Conservation (phyloP, 1,284 basidiomycete genomes). For the Inonotus obliquus region DNA sequence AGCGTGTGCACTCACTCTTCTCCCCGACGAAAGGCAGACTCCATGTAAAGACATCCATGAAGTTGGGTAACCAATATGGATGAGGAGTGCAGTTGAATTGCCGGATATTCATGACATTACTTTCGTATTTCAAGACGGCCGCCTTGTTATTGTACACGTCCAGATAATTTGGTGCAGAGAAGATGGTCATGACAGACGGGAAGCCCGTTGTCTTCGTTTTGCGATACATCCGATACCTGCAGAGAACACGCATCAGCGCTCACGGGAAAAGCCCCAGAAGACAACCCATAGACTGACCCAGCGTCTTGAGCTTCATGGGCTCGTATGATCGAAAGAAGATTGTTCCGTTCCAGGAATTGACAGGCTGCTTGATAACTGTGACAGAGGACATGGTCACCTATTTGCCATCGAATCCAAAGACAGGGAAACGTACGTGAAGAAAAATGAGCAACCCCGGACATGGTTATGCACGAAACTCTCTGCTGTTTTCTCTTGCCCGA, state of each 20-base stretch:
- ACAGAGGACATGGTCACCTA: constrained; percentile 12
- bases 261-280: background rate
- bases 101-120: constrained; percentile 93
- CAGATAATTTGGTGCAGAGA: constrained; percentile 93
- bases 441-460: constrained; percentile 93
- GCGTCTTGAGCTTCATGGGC: constrained; percentile 96
- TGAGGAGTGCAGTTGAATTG: constrained; percentile 96
- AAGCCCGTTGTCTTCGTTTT: constrained; percentile 92
- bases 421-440: constrained; percentile 71
- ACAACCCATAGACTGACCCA: constrained; percentile 48
- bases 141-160: constrained; percentile 98
- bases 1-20: constrained; percentile 65
- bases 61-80: constrained; percentile 93
- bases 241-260: background rate
- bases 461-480: constrained; percentile 91
- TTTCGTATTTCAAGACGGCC: constrained; percentile 94
- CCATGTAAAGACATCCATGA: constrained; percentile 95
- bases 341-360: constrained; percentile 91
- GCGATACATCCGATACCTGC: constrained; percentile 92
- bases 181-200: constrained; percentile 96
- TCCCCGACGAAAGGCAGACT: constrained; percentile 89
- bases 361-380: constrained; percentile 88
- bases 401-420: background rate
- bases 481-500: constrained; percentile 84
- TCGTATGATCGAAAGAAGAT: constrained; percentile 90